These are phyloP conservation scores for Hanseniaspora thailandica DNA, from an alignment of 805 yeast species.

Conservation along the genomic window DNA sequence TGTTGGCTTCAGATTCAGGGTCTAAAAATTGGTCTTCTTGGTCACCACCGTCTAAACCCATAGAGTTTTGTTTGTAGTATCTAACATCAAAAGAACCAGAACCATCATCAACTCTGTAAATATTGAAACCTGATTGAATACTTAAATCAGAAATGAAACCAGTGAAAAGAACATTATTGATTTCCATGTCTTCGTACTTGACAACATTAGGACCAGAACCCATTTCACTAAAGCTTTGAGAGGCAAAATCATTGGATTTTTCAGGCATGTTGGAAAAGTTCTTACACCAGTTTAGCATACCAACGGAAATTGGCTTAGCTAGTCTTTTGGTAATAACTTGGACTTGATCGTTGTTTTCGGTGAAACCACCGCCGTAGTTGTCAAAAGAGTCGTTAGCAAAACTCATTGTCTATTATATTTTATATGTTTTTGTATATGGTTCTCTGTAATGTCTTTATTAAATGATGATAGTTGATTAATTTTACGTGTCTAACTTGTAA, in stretches of 20 bases:
- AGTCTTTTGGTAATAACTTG: slow-evolving; percentile 13
- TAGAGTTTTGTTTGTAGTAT: slow-evolving; percentile 5
- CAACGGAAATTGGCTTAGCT: slow-evolving; percentile 9
- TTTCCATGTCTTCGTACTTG: slow-evolving; percentile 13
- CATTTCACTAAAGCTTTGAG: slow-evolving; percentile 7
- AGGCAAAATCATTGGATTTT: not conserved
- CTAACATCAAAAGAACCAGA: slow-evolving; percentile 14
- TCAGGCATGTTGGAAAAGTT: not conserved
- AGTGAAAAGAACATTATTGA: slow-evolving; percentile 9
- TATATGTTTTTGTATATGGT: not conserved
- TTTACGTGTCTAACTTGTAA: too few relatives aligned
- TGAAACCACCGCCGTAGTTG: slow-evolving; percentile 8
- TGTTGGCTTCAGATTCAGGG: not conserved
- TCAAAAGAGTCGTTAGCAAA: slow-evolving; percentile 10
- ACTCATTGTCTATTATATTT: not conserved
- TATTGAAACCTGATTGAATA: slow-evolving; percentile 11
- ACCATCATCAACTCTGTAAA: slow-evolving; percentile 13
- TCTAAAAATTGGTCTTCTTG: slow-evolving; percentile 1
- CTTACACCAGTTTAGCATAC: slow-evolving; percentile 14
- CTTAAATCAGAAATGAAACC: slow-evolving; percentile 10
- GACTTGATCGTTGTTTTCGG: slow-evolving; percentile 1
- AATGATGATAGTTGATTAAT: too few relatives aligned
- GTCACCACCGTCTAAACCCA: not conserved
- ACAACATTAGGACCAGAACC: not conserved
- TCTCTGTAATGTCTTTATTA: not conserved